These are phyloP conservation scores for Lasiosphaeria ovina DNA, from an alignment of 495 filamentous ascomycete species.

Conservation along the genomic window DNA sequence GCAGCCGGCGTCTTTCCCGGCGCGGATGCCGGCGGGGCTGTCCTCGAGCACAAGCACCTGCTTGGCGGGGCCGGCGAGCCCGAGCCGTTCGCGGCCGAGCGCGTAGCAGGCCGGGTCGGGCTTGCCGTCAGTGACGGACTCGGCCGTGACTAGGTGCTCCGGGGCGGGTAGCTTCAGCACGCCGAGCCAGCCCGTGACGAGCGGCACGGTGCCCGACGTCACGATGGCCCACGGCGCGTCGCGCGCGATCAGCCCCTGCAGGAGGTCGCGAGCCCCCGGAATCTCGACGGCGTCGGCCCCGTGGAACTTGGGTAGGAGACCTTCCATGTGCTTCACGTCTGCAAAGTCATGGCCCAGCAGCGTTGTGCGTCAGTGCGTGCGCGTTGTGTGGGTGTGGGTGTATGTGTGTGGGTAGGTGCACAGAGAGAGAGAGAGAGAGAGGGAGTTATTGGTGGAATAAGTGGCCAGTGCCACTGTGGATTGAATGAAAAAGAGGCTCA, in stretches of 20 bases:
- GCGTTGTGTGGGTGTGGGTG: too few species aligned
- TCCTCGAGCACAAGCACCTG: conserved; percentile 84
- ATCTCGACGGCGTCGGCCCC: conserved; percentile 80
- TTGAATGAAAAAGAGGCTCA: conserved; percentile 43
- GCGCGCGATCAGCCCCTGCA: conserved; percentile 39
- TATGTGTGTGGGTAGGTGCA: too few species aligned
- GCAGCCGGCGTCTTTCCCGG: conserved; percentile 88
- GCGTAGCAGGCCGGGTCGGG: conserved; percentile 83
- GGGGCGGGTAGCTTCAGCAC: conserved; percentile 74
- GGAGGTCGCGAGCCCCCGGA: conserved; percentile 57
- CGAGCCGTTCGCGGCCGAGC: conserved; percentile 65
- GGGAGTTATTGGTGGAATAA: background rate
- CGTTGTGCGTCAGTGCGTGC: background rate
- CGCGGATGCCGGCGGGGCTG: conserved; percentile 83
- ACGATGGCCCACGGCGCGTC: conserved; percentile 84
- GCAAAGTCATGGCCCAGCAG: background rate
- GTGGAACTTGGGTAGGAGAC: conserved; percentile 69
- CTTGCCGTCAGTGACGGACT: conserved; percentile 84
- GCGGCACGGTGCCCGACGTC: conserved; percentile 78
- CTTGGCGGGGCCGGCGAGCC: conserved; percentile 38
- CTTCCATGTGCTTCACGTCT: conserved; percentile 82
- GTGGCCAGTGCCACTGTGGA: background rate
- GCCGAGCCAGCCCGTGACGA: conserved; percentile 83
- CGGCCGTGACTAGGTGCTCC: conserved; percentile 73
- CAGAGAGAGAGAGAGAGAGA: background rate